These are phyloP conservation scores for Murraya paniculata DNA, from an alignment of 345 rosid genomes.

Conservation along the genomic window DNA sequence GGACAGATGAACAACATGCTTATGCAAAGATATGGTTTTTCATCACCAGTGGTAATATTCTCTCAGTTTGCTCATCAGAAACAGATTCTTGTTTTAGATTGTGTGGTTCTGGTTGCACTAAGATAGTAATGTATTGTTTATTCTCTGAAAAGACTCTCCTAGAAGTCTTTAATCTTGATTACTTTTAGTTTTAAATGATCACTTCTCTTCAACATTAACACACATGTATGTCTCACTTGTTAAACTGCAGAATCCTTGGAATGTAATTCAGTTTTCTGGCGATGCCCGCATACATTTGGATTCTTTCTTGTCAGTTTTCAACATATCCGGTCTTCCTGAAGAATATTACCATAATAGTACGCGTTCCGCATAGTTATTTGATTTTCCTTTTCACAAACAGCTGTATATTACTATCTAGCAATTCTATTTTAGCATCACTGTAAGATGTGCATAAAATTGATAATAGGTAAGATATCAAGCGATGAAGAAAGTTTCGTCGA, in stretches of 20 bases:
- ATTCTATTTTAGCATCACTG: background rate
- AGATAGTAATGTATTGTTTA: background rate
- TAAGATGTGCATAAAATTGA: constrained; percentile 1
- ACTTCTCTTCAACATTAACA: constrained; percentile 3
- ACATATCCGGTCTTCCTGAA: constrained; percentile 77
- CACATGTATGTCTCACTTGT: background rate
- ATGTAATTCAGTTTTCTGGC: constrained; percentile 69
- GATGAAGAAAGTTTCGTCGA: constrained; percentile 59
- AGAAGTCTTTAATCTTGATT: background rate
- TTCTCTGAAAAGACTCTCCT: background rate
- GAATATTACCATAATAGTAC: constrained; percentile 79
- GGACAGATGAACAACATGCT: constrained; percentile 59
- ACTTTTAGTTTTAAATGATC: background rate
- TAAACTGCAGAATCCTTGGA: constrained; percentile 90
- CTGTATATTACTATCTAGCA: background rate
- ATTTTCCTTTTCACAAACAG: background rate
- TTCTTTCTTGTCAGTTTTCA: constrained; percentile 78
- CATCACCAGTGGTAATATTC: constrained; percentile 73
- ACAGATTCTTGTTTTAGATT: background rate
- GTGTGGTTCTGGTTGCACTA: background rate
- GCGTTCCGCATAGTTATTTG: background rate
- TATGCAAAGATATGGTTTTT: constrained; percentile 93
- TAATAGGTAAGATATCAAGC: constrained; percentile 45
- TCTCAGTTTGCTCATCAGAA: background rate
- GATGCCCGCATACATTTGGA: constrained; percentile 73